Evolutionary conservation across 768 basidiomycete species (phyloP), one percentile per base, ranked within the genome.

Genomic region (Boletus sp.): DNA sequence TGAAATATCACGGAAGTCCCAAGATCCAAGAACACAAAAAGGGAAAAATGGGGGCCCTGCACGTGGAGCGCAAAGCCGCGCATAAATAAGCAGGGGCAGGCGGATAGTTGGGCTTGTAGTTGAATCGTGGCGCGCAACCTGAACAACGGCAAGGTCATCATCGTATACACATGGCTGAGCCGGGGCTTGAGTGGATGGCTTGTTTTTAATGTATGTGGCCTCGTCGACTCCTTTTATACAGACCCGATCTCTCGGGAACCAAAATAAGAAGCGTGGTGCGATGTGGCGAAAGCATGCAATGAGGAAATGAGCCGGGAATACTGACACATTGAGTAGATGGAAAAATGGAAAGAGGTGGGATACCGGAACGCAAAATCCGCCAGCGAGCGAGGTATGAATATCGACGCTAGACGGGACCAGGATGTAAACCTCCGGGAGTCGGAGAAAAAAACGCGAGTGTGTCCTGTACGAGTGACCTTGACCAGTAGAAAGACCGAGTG

Each of bases 381-480:
- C 67, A 72, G 67, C 75, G 64, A 71, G 71, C 70, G 77, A 77
- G 73, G 75, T 72, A 80, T 78, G 75, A 79, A 79, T 79, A 75
- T 74, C 74, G 72, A 68, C 62, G 71, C 67, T 64, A 64, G 59
- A 59, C 54, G 62, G 62, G 30, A 50, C 73, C 75, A 71, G 67
- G 69, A 71, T 61, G 62, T 64, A 64, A 61, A 47, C 40, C 35
- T 62, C 62, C 66, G 60, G 64, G 63, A 20, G 7, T 42, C 50
- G 8, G n/a, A 39, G 48, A 56, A 44, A 44, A 49, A 32, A 52
- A 59, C 62, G 54, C 32, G 66, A 56, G 70, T 58, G 65, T 64
- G 69, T 76, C 74, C 74, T 73, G 67, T 69, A 63, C 75, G 74
- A 72, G 66, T 54, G 61, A 73, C 73, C 76, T 55, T 68, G 66